Evolutionary conservation across 441 rosid genomes (phyloP), one percentile per base, ranked within the genome.

Genomic region (Gossypium lobatum): DNA sequence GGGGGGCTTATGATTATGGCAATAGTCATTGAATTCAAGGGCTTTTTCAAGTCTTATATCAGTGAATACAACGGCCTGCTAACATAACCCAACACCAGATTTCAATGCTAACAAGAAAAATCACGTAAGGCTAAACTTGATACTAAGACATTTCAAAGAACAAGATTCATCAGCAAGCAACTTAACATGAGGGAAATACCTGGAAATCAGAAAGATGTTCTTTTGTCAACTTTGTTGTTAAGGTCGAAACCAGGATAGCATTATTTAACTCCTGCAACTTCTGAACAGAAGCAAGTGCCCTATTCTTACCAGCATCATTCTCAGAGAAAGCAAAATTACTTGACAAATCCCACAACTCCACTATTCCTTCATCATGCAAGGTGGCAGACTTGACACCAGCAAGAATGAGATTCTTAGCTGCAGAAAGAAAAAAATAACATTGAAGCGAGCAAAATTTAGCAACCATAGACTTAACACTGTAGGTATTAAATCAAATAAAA

Each of bases 301-400:
- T 84, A 72, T 95, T 91, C 88, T 90, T 89, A 39, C 99, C 99
- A 25, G 89, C 83, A 72, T 95, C 97, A 61, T 80, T 84, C 85
- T 92, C 96, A 0, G 94, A 58, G 78, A 93, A 89, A 75, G 91
- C 77, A 77, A 95, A 91, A 76, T 93, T 92, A 64, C 96, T 83
- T 10, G 96, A 92, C 76, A 95, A 79, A 79, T 92, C 98, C 97
- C 97, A 95, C 71, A 91, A 73, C 79, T 91, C 96, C 61, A 93
- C 97, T 14, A 55, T 80, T 21, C 90, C 91, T 76, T 84, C 95
- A 79, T 95, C 97, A 42, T 93, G 98, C 82, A 95, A 81, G 2
- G 97, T 89, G 75, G 93, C 96, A 0, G 96, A 90, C 87, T 95
- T 95, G 59, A 95, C 99, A 66, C 99, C 98, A 72, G 99, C 99